Base-by-base conservation (phyloP, 192 early-diverging fungal genomes). In the Rhizoclosmatium globosum region DNA sequence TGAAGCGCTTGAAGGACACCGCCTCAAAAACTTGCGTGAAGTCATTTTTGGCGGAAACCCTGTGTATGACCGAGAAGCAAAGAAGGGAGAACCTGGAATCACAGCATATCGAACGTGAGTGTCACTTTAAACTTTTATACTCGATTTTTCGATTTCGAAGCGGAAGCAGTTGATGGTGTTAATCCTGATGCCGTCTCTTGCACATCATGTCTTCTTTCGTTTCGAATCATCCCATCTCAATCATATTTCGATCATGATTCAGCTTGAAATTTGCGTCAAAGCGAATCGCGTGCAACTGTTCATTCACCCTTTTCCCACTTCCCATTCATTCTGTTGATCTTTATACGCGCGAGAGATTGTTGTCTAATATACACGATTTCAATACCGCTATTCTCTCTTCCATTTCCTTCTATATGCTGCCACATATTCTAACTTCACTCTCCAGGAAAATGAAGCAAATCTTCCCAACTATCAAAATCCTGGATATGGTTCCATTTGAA, bases 21-120 rank as follows among this genome's bases (percentile, higher is more conserved):
- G 78, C 47, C 79, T 84, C n/a, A 62, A 53, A 31, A 45, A 82
- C 39, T 60, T 87, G 71, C 59, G 80, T 2, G 83, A 84, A 60
- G 41, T 87, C 58, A 31, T 84, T 13, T 73, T 84, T 50, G 46
- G 47, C 7, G 78, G 85, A 6, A 87, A 87, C 64, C 83, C 85
- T 39, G 43, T 87, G 4, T 59, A 75, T 56, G 71, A 74, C 17
- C 67, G 74, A 11, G 82, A 80, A 66, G 39, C 84, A 9, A 64
- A 43, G 21, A 86, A 82, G 59, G 58, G 76, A n/a, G 85, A 80
- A n/a, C 76, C 61, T 38, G 79, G 68, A 43, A 56, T 84, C 11
- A 76, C 61, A n/a, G 74, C 44, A 67, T 76, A 76, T 53, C 42
- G 74, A 76, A 76, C 74, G 74, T 76, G 11, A 76, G 44, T 79